Evolutionary conservation across 2,329 filamentous ascomycete species (phyloP).

Genomic region (Claviceps sp.): DNA sequence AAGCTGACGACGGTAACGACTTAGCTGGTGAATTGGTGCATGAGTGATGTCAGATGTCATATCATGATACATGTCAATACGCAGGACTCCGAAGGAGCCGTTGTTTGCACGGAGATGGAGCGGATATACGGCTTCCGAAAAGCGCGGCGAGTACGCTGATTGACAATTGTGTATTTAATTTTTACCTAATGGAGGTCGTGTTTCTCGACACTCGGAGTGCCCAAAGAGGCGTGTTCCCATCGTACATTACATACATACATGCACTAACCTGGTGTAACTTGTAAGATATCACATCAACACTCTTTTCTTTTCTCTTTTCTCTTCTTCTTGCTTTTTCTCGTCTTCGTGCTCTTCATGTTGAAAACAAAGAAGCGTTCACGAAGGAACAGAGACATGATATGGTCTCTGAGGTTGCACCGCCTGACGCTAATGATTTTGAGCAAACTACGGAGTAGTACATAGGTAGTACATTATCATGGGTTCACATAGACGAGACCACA

Average conservation of each 20-base stretch:
- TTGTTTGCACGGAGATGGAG: slow-evolving; percentile 17
- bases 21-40: slow-evolving; percentile 9
- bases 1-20: slow-evolving; percentile 17
- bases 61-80: slow-evolving; percentile 9
- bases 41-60: slow-evolving; percentile 22
- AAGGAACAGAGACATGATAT: not conserved
- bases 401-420: slow-evolving; percentile 11
- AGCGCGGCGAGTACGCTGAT: slow-evolving; percentile 2
- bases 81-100: slow-evolving; percentile 11
- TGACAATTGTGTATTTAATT: no score
- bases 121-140: slow-evolving; percentile 14
- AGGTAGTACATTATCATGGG: no score
- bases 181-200: not conserved
- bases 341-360: not conserved
- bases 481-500: slow-evolving; percentile 12
- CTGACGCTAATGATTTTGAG: slow-evolving; percentile 22
- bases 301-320: not conserved
- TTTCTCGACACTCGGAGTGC: not conserved
- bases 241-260: not conserved
- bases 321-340: not conserved
- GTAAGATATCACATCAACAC: no score
- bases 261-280: no score
- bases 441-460: slow-evolving; percentile 13
- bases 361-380: not conserved
- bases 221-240: not conserved